Conservation (phyloP, 164 flowering plant genomes). For the Aristolochia contorta region DNA sequence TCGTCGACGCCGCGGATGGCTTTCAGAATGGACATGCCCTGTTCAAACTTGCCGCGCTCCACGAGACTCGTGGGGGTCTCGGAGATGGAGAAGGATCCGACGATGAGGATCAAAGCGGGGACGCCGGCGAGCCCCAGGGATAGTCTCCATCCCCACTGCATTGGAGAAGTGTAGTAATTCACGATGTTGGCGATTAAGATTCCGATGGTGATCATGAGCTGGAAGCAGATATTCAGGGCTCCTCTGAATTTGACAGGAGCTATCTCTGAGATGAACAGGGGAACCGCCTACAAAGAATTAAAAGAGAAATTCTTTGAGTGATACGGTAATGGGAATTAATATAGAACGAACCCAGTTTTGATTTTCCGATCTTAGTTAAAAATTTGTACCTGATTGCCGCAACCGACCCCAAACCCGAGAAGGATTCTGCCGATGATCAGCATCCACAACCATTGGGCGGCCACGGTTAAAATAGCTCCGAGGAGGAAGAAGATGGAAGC, state of each 20-base stretch:
- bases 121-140: constrained; percentile 27
- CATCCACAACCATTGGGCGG: constrained; percentile 17
- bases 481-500: constrained; percentile 41
- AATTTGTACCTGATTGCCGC: constrained; percentile 35
- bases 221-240: constrained; percentile 26
- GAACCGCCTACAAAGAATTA: constrained; percentile 36
- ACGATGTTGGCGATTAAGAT: constrained; percentile 24
- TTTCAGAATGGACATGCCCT: constrained; percentile 15
- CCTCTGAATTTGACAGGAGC: constrained; percentile 21
- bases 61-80: constrained; percentile 37
- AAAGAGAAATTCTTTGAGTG: not conserved
- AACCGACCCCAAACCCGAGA: constrained; percentile 64
- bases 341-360: not conserved
- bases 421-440: constrained; percentile 34
- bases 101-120: constrained; percentile 17
- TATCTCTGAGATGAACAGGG: constrained; percentile 35
- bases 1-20: constrained; percentile 16
- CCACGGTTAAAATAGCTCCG: constrained; percentile 31
- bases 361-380: not conserved
- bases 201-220: constrained; percentile 25
- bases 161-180: constrained; percentile 12
- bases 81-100: constrained; percentile 20
- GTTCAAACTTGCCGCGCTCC: constrained; percentile 15
- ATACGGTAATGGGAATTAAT: too few relatives aligned
- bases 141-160: constrained; percentile 26